phyloP scores from a whole-genome alignment of 2,329 filamentous ascomycete genomes.

The Rosellinia necatrix region DNA sequence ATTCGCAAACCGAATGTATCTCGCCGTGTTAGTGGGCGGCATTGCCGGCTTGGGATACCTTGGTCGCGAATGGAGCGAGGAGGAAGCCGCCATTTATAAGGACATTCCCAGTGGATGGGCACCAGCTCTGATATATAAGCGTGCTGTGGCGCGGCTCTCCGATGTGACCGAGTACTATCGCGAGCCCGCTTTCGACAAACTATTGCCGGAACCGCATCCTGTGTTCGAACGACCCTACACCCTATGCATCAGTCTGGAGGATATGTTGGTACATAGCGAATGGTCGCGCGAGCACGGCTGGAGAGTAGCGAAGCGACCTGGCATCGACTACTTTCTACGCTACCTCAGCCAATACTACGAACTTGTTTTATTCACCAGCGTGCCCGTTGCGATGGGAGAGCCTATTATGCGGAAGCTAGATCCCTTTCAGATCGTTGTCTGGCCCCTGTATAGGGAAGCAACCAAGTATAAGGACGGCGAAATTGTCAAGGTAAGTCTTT shows the following conservation, averaged over 20 bases:
- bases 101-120: constrained; percentile 83
- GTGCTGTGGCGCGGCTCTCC: constrained; percentile 73
- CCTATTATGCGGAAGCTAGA: constrained; percentile 92
- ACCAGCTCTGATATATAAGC: constrained; percentile 75
- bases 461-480: constrained; percentile 96
- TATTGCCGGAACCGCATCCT: constrained; percentile 82
- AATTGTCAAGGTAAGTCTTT: constrained; percentile 79
- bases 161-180: constrained; percentile 90
- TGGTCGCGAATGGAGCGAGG: constrained; percentile 85
- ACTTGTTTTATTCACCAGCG: constrained; percentile 90
- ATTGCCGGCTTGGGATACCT: constrained; percentile 71
- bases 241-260: constrained; percentile 88
- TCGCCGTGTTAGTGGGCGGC: constrained; percentile 59
- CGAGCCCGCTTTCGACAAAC: constrained; percentile 91
- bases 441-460: constrained; percentile 94
- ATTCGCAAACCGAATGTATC: constrained; percentile 76
- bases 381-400: constrained; percentile 82
- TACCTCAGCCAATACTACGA: constrained; percentile 99
- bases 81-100: constrained; percentile 70
- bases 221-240: constrained; percentile 87
- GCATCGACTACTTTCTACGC: constrained; percentile 94
- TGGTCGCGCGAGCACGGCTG: constrained; percentile 95
- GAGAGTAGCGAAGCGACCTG: constrained; percentile 92
- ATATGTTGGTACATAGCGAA: constrained; percentile 91
- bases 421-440: constrained; percentile 92